Evolutionary conservation across 768 basidiomycete genomes (phyloP).

Genomic region (Mrakia gelida): DNA sequence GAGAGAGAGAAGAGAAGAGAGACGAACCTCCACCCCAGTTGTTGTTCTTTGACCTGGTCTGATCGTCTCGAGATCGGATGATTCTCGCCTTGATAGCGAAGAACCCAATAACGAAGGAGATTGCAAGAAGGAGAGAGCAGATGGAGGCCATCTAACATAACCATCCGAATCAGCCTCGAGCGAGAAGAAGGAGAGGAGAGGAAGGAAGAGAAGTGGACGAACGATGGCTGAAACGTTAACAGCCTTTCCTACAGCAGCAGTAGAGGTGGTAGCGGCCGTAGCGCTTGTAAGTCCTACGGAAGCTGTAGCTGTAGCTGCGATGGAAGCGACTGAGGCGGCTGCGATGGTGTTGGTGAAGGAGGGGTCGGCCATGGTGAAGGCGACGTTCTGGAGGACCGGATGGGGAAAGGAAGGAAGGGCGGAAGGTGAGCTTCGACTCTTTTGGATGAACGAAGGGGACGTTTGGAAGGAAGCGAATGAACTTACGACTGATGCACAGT

Average conservation of each 20-base stretch:
- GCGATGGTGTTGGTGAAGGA: conserved; percentile 24
- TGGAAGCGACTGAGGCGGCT: conserved; percentile 10
- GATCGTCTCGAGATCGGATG: not conserved
- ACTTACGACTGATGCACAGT: conserved; percentile 19
- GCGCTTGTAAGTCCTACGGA: not conserved
- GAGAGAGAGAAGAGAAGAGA: not conserved
- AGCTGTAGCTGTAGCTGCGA: not conserved
- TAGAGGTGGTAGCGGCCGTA: not conserved
- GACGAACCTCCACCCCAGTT: conserved; percentile 20
- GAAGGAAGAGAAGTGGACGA: not conserved
- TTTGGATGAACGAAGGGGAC: not conserved
- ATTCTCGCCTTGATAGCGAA: conserved; percentile 16
- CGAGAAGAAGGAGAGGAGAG: not conserved
- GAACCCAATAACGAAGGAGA: conserved; percentile 19
- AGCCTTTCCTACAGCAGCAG: not conserved
- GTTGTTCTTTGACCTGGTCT: not conserved
- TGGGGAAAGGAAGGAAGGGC: not conserved
- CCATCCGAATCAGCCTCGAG: not conserved
- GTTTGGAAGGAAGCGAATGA: not conserved
- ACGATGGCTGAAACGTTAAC: conserved; percentile 31
- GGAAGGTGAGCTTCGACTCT: not conserved
- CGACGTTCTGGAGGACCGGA: not conserved
- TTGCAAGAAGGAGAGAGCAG: conserved; percentile 25
- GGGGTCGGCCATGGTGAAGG: not conserved
- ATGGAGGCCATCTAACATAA: conserved; percentile 25